Evolutionary conservation across 2,329 filamentous ascomycete genomes (phyloP).

Genomic region (Triangularia verruculosa): DNA sequence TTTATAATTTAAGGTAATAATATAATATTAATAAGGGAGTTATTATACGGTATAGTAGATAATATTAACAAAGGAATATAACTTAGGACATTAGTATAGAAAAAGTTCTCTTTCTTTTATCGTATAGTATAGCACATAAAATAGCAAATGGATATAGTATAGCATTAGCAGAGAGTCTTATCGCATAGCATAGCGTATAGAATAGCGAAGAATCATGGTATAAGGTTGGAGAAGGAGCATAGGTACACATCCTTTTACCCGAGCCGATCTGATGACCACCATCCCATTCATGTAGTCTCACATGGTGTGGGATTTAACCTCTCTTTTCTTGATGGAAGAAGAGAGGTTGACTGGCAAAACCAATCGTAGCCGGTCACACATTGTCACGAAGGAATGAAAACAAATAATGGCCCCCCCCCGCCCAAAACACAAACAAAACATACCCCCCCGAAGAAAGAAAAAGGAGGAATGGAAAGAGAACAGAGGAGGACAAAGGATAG

Average conservation of each 20-base stretch:
- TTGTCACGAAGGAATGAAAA: constrained; percentile 21
- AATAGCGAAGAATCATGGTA: too few relatives aligned
- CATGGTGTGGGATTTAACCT: constrained; percentile 1
- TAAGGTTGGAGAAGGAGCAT: too few relatives aligned
- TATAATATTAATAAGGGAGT: too few relatives aligned
- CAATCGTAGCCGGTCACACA: not conserved
- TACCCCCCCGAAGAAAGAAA: not conserved
- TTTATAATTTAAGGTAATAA: too few relatives aligned
- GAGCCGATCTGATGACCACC: not conserved
- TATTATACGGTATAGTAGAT: too few relatives aligned
- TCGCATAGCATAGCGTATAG: too few relatives aligned
- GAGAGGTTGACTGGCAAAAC: constrained; percentile 9
- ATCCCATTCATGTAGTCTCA: not conserved
- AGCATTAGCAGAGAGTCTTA: too few relatives aligned
- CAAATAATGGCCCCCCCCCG: constrained; percentile 6
- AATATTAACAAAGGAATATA: too few relatives aligned
- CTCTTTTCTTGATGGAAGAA: constrained; percentile 2
- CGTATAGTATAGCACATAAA: too few relatives aligned
- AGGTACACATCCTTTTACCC: not conserved
- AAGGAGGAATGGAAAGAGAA: not conserved
- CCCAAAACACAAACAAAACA: not conserved
- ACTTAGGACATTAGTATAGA: too few relatives aligned
- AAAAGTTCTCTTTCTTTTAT: too few relatives aligned
- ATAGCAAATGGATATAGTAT: too few relatives aligned
- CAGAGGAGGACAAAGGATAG: not conserved